A percentile compares a stretch with the other conserved stretches of the same genome.
phyloP scores from a whole-genome alignment of 306 rosid species.

The Glycine latifolia region DNA sequence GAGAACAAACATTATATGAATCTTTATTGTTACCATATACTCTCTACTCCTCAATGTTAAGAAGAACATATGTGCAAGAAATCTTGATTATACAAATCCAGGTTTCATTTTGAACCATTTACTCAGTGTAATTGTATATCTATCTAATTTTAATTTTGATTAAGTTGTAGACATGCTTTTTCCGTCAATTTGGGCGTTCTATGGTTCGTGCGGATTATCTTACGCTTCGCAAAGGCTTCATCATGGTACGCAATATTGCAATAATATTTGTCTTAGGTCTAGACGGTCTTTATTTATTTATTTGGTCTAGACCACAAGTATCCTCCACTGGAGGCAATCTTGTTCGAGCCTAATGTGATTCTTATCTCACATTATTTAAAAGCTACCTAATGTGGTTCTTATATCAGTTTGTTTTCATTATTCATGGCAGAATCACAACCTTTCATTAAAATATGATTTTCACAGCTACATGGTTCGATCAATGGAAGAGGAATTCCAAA shows the following conservation, averaged over 20 bases:
- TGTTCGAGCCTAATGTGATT: too few species aligned
- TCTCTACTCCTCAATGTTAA: slow-evolving; percentile 16
- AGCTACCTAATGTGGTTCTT: too few species aligned
- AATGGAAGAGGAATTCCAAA: slow-evolving; percentile 99
- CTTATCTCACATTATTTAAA: too few species aligned
- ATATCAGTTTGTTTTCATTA: slow-evolving; percentile 27
- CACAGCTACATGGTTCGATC: slow-evolving; percentile 99
- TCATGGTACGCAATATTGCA: slow-evolving; percentile 66
- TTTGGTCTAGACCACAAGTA: too few species aligned
- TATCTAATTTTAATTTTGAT: slow-evolving; percentile 41
- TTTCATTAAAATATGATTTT: slow-evolving; percentile 76
- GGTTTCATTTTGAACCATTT: slow-evolving; percentile 40
- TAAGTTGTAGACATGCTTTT: slow-evolving; percentile 81
- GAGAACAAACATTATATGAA: slow-evolving; percentile 1
- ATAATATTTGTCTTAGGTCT: neutral
- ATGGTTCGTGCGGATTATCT: slow-evolving; percentile 91
- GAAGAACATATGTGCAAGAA: slow-evolving; percentile 25
- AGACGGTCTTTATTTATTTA: too few species aligned
- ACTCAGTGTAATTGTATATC: neutral
- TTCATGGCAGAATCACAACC: slow-evolving; percentile 90
- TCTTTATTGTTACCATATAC: neutral
- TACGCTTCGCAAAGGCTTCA: slow-evolving; percentile 92
- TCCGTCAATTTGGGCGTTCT: slow-evolving; percentile 90
- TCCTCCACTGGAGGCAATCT: too few species aligned
- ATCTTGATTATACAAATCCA: slow-evolving; percentile 14